phyloP scores from a whole-genome alignment of 1,284 basidiomycete species.

The Blastosporella zonata region DNA sequence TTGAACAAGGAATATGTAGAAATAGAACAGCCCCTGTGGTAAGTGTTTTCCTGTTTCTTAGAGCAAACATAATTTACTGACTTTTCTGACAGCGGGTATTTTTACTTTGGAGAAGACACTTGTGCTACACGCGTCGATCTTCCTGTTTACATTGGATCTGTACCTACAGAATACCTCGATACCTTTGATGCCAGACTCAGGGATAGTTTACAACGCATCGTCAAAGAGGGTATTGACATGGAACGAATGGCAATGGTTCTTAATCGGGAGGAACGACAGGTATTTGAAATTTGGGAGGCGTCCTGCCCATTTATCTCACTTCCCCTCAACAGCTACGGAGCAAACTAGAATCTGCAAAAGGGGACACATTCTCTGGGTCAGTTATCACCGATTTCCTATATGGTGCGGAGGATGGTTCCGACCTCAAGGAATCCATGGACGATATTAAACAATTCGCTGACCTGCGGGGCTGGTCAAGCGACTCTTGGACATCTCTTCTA shows the following conservation, averaged over 20 bases:
- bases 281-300: slow-evolving; percentile 25
- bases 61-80: slow-evolving; percentile 8
- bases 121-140: slow-evolving; percentile 77
- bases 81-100: slow-evolving; percentile 58
- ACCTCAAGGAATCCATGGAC: slow-evolving; percentile 73
- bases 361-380: slow-evolving; percentile 68
- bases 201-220: slow-evolving; percentile 71
- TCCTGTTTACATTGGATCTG: slow-evolving; percentile 78
- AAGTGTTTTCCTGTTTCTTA: slow-evolving; percentile 20
- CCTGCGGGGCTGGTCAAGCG: slow-evolving; percentile 69
- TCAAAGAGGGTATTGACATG: slow-evolving; percentile 85
- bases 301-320: not conserved
- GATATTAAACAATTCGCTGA: slow-evolving; percentile 74
- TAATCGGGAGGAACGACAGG: slow-evolving; percentile 85
- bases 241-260: slow-evolving; percentile 87
- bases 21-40: slow-evolving; percentile 88
- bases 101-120: slow-evolving; percentile 80
- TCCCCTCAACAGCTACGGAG: slow-evolving; percentile 56
- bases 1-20: slow-evolving; percentile 94
- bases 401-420: slow-evolving; percentile 80
- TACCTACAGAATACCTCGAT: slow-evolving; percentile 80
- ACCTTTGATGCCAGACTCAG: slow-evolving; percentile 71
- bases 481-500: slow-evolving; percentile 82
- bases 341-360: slow-evolving; percentile 73
- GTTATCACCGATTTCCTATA: slow-evolving; percentile 90